Percentiles rank a stretch among this genome's conserved stretches.
Evolutionary conservation across 768 basidiomycete genomes (phyloP).

Genomic region (Agaricus subrufescens): DNA sequence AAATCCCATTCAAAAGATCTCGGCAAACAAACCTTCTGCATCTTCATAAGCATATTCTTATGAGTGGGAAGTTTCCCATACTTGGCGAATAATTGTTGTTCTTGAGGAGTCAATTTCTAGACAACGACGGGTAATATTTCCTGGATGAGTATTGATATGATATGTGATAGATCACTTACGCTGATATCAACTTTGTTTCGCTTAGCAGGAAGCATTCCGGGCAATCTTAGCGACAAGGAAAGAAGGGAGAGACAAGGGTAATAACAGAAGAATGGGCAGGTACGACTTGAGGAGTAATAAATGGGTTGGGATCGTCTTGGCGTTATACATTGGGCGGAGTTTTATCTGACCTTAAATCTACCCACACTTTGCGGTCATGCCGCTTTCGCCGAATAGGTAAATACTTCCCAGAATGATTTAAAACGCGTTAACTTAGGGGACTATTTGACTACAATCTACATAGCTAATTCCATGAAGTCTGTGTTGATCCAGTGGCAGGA

Average conservation of each 20-base stretch:
- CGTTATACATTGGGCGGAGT: slow-evolving; percentile 11
- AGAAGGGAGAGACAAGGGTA: slow-evolving; percentile 20
- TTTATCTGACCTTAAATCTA: slow-evolving; percentile 7
- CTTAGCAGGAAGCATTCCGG: slow-evolving; percentile 64
- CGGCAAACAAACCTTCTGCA: slow-evolving; percentile 74
- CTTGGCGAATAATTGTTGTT: slow-evolving; percentile 89
- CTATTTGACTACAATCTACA: neutral
- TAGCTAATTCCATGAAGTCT: slow-evolving; percentile 1
- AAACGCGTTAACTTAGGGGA: too few relatives aligned
- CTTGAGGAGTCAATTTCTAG: slow-evolving; percentile 81
- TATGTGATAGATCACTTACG: slow-evolving; percentile 41
- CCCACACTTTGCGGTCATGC: neutral
- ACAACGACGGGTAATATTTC: slow-evolving; percentile 1
- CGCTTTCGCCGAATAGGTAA: slow-evolving; percentile 1
- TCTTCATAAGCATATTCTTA: slow-evolving; percentile 90
- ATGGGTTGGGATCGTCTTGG: slow-evolving; percentile 12
- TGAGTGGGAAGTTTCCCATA: slow-evolving; percentile 94
- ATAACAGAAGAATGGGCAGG: slow-evolving; percentile 6
- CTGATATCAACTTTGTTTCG: slow-evolving; percentile 95
- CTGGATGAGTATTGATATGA: slow-evolving; percentile 17
- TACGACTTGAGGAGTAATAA: neutral
- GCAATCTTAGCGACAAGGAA: slow-evolving; percentile 16
- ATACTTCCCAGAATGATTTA: too few relatives aligned
- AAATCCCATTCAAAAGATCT: slow-evolving; percentile 10
- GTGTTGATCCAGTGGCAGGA: neutral